A percentile compares a stretch with the other conserved stretches of the same genome.
Conservation (phyloP, 352 stramenopile species). For the Phytophthora citricola region DNA sequence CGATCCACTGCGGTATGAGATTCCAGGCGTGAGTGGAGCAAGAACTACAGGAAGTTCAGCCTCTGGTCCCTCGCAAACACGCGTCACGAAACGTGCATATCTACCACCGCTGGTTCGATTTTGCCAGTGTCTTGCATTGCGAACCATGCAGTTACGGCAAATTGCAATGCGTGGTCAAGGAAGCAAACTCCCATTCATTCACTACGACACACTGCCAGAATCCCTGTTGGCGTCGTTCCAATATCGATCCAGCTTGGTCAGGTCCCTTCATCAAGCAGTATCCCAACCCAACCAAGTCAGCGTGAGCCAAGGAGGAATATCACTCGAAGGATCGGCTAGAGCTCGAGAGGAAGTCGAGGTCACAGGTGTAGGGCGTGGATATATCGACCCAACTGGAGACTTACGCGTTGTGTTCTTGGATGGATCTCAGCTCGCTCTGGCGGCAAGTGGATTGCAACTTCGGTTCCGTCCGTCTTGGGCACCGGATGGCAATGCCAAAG, state of each 20-base stretch:
- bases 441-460: constrained; percentile 51
- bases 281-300: background rate
- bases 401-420: constrained; percentile 59
- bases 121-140: constrained; percentile 62
- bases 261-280: constrained; percentile 1
- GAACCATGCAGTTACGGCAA: constrained; percentile 55
- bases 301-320: background rate
- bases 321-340: background rate
- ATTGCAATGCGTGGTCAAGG: constrained; percentile 45
- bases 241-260: constrained; percentile 22
- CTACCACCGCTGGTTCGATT: constrained; percentile 46
- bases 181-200: constrained; percentile 51
- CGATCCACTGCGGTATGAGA: constrained; percentile 36
- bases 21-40: constrained; percentile 17
- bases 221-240: constrained; percentile 52
- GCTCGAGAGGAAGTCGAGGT: constrained; percentile 33
- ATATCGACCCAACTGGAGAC: constrained; percentile 44
- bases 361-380: constrained; percentile 50
- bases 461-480: constrained; percentile 41
- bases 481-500: constrained; percentile 7
- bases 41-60: constrained; percentile 3
- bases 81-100: constrained; percentile 13
- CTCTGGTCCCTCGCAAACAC: background rate
- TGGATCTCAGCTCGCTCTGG: constrained; percentile 48
- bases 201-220: constrained; percentile 59